Evolutionary conservation across 164 flowering plant species (phyloP).

Genomic region (Buxus sempervirens): DNA sequence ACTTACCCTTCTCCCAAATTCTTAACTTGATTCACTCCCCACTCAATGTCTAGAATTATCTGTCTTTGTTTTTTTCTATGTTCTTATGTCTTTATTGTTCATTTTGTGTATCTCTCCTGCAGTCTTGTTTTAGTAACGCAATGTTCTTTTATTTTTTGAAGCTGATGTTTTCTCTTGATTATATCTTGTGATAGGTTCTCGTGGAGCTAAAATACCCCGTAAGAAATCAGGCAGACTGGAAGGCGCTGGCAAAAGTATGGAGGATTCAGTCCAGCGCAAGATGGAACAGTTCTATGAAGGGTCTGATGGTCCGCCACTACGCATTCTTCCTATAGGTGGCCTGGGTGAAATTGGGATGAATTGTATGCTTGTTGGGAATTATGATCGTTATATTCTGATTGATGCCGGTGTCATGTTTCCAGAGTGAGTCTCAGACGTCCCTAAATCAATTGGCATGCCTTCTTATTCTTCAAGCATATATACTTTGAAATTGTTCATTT

Average conservation of each 20-base stretch:
- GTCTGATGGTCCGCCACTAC: conserved; percentile 87
- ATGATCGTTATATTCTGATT: conserved; percentile 91
- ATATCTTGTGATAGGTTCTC: conserved; percentile 40
- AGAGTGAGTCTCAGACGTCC: conserved; percentile 53
- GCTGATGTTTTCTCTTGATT: not conserved
- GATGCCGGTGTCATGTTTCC: conserved; percentile 99
- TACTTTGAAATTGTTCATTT: not conserved
- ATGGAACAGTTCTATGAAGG: conserved; percentile 98
- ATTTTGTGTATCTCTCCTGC: not conserved
- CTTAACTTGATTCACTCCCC: no score
- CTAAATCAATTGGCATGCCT: not conserved
- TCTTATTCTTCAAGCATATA: not conserved
- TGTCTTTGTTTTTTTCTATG: not conserved
- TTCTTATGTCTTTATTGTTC: not conserved
- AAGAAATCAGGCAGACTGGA: conserved; percentile 57
- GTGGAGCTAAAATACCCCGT: conserved; percentile 37
- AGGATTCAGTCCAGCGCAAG: conserved; percentile 83
- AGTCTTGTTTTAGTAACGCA: not conserved
- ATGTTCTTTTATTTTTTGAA: conserved; percentile 5
- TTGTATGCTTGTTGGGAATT: conserved; percentile 97
- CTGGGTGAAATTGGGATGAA: conserved; percentile 99
- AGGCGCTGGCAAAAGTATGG: conserved; percentile 86
- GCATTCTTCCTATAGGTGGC: conserved; percentile 95
- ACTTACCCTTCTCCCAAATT: no score
- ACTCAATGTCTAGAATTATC: no score